phyloP scores from a whole-genome alignment of 768 basidiomycete species.

The Podaxis carcinomalis region DNA sequence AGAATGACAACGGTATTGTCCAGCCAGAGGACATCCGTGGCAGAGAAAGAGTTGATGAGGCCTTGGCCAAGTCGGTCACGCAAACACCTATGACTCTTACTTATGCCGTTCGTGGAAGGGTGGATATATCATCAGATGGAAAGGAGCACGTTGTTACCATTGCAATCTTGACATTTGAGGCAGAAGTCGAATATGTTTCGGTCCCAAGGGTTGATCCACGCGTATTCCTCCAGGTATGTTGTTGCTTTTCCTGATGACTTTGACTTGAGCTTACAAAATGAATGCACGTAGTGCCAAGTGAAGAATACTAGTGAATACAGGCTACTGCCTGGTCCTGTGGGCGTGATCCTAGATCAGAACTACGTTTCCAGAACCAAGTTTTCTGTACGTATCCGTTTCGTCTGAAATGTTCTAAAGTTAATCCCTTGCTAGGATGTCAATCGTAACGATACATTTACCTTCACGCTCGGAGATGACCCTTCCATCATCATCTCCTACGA shows the following conservation, averaged over 20 bases:
- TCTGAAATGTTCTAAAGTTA: background rate
- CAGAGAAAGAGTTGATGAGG: background rate
- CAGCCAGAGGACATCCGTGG: background rate
- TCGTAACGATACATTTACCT: constrained; percentile 46
- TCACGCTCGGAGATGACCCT: constrained; percentile 48
- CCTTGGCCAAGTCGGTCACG: constrained; percentile 25
- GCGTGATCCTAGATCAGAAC: constrained; percentile 53
- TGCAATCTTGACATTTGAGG: constrained; percentile 42
- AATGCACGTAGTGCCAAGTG: constrained; percentile 35
- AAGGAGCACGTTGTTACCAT: constrained; percentile 51
- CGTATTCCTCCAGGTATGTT: constrained; percentile 45
- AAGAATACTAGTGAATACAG: constrained; percentile 56
- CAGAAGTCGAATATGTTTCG: constrained; percentile 40
- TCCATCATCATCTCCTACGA: constrained; percentile 41
- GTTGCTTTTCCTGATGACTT: constrained; percentile 9
- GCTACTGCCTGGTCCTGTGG: constrained; percentile 48
- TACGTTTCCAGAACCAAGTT: constrained; percentile 52
- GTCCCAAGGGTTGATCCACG: constrained; percentile 45
- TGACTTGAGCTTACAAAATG: background rate
- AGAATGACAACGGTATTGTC: background rate
- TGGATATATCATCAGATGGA: constrained; percentile 52
- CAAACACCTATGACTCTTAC: constrained; percentile 51
- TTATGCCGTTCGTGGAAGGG: constrained; percentile 46
- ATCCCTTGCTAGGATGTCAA: constrained; percentile 35
- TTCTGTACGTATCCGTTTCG: constrained; percentile 23